Conservation (phyloP, 2,329 filamentous ascomycete species). For the Aspergillus fructus region DNA sequence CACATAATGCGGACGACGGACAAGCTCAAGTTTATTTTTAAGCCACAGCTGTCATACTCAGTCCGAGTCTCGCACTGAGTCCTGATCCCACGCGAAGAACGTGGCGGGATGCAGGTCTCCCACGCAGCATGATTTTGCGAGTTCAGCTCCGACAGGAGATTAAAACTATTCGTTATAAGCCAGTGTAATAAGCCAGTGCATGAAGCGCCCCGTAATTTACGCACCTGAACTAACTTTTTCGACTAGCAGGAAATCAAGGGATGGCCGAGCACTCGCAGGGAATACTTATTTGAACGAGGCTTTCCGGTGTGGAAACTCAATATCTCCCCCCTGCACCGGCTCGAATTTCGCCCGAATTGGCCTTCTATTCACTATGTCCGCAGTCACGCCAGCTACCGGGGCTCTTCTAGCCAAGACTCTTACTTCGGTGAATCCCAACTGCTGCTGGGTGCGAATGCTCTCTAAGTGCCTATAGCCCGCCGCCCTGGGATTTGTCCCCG, state of each 20-base stretch:
- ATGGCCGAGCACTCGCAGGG: neutral
- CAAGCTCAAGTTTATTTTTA: too few species aligned
- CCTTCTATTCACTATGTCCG: neutral
- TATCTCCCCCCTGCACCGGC: neutral
- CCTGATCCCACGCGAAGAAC: too few species aligned
- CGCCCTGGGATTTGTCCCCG: constrained; percentile 38
- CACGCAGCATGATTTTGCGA: too few species aligned
- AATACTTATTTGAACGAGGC: neutral
- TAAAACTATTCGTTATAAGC: too few species aligned
- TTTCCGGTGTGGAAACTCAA: neutral
- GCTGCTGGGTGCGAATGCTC: neutral
- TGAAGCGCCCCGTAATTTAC: neutral
- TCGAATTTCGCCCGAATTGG: neutral
- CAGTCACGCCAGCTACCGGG: neutral
- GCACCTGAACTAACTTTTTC: neutral
- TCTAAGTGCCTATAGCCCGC: constrained; percentile 26
- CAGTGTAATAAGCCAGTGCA: neutral
- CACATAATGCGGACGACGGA: too few species aligned
- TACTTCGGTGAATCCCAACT: neutral
- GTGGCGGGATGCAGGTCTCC: too few species aligned
- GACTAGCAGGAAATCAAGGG: neutral
- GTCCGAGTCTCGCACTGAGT: too few species aligned
- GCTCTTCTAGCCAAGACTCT: constrained; percentile 4
- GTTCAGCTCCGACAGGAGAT: too few species aligned
- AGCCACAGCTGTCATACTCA: too few species aligned